These are phyloP conservation scores for Amanita fuliginea DNA, from an alignment of 768 basidiomycete genomes.

Conservation along the genomic window DNA sequence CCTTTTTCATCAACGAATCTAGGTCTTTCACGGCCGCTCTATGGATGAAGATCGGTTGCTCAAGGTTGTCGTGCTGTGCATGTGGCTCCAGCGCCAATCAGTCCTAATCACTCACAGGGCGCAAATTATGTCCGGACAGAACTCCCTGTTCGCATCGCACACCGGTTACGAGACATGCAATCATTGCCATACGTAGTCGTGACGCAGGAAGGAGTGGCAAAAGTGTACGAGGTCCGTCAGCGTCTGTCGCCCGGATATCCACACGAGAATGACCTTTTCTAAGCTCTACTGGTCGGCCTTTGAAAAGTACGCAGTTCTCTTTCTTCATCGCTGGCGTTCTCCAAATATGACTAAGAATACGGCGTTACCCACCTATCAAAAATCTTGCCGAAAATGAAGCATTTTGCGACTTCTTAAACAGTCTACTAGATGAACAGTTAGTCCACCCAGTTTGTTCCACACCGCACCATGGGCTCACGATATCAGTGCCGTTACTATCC, in stretches of 20 bases:
- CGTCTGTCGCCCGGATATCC: not conserved
- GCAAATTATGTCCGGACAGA: constrained; percentile 89
- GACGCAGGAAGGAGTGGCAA: constrained; percentile 72
- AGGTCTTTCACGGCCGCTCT: constrained; percentile 82
- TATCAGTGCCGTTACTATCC: constrained; percentile 62
- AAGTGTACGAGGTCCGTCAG: constrained; percentile 67
- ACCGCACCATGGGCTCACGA: constrained; percentile 6
- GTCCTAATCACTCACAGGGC: constrained; percentile 36
- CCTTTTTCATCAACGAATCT: not conserved
- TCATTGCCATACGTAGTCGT: constrained; percentile 79
- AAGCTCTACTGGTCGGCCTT: constrained; percentile 85
- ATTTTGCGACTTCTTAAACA: constrained; percentile 65
- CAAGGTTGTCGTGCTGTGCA: constrained; percentile 33
- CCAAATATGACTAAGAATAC: constrained; percentile 34
- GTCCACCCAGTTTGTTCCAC: constrained; percentile 14
- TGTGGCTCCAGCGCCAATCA: not conserved
- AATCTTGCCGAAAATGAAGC: constrained; percentile 63
- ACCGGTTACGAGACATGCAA: constrained; percentile 81
- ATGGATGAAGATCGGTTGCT: constrained; percentile 73
- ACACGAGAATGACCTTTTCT: constrained; percentile 2
- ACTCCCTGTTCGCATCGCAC: constrained; percentile 78
- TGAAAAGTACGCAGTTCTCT: constrained; percentile 43
- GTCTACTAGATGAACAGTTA: constrained; percentile 68
- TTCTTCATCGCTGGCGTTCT: not conserved
- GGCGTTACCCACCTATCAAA: constrained; percentile 62